Conservation (phyloP, 805 yeast genomes). For the Wickerhamomyces mucosus region DNA sequence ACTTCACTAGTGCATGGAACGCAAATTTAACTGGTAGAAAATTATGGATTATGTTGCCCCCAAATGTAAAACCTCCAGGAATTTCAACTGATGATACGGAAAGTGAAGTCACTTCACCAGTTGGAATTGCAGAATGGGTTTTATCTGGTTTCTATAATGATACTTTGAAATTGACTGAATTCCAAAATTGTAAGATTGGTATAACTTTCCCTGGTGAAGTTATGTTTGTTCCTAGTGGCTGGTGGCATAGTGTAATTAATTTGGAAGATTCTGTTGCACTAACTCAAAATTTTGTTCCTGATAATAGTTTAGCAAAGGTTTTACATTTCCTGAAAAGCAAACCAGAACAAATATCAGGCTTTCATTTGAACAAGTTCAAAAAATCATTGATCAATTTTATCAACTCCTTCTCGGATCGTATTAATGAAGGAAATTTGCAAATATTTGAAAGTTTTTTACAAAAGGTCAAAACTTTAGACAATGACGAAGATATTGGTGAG, state of each 20-base stretch:
- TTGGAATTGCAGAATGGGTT: constrained; percentile 92
- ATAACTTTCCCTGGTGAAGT: constrained; percentile 77
- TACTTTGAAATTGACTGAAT: constrained; percentile 41
- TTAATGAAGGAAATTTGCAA: constrained; percentile 8
- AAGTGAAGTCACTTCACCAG: constrained; percentile 84
- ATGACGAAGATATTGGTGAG: constrained; percentile 59
- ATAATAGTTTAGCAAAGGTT: constrained; percentile 47
- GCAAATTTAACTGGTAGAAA: constrained; percentile 65
- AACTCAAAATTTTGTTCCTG: constrained; percentile 84
- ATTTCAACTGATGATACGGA: constrained; percentile 68
- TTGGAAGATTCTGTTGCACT: constrained; percentile 74
- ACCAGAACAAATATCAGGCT: constrained; percentile 71
- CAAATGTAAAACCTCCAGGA: constrained; percentile 72
- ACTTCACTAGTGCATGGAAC: constrained; percentile 88
- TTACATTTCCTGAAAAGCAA: constrained; percentile 60
- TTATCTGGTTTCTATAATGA: constrained; percentile 73
- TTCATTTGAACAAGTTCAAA: constrained; percentile 47
- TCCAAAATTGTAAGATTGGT: constrained; percentile 49
- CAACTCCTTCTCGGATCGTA: constrained; percentile 3
- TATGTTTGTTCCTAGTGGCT: constrained; percentile 86
- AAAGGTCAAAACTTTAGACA: constrained; percentile 23
- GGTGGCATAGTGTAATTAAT: constrained; percentile 97
- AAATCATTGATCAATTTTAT: constrained; percentile 25
- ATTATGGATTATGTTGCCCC: constrained; percentile 87
- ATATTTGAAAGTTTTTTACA: constrained; percentile 22